Evolutionary conservation across 208 protist genomes (phyloP), one percentile per base, ranked within the genome.

Genomic region (Trypanosoma rangeli): DNA sequence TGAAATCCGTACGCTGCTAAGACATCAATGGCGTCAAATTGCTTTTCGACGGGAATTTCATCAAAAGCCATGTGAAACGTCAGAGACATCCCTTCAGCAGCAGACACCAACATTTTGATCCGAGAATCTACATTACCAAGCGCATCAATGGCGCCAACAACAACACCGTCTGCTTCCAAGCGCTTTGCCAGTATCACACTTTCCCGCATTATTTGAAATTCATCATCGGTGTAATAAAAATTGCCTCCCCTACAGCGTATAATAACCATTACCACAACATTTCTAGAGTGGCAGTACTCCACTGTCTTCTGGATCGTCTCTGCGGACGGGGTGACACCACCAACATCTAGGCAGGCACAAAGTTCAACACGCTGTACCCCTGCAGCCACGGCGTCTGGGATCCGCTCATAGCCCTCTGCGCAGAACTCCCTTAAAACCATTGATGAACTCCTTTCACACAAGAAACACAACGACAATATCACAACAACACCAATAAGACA

Each of bases 31-130:
- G 52, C 53, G 7, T 69, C 0, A 60, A 69, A 69, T 29, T 69
- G 48, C 22, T 69, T 69, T 7, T 60, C 53, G 5, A 5, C 4
- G 12, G 64, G 24, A 60, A 57, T 59, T 48, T 69, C 64, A 69
- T 69, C 52, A 60, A 69, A 69, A 59, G 64, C 64, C 64, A 69
- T 69, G 26, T 69, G 53, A 69, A 60, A 69, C 15, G 64, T 60
- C 13, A 69, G 31, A 35, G 31, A 50, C 48, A 69, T 57, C 26
- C 53, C 53, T 35, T 69, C 15, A 5, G 64, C 64, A 22, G 29
- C n/a, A 52, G 53, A 69, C 16, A 69, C 15, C 9, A 69, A 28
- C 2, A 37, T 49, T 7, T 7, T n/a, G 20, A 57, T 46, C 50
- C 53, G 29, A 7, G 39, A 8, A 39, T 69, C 64, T 5, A 69